Conservation (phyloP, 176 grass and related monocot genomes). For the sorghum (Sorghum bicolor) region DNA sequence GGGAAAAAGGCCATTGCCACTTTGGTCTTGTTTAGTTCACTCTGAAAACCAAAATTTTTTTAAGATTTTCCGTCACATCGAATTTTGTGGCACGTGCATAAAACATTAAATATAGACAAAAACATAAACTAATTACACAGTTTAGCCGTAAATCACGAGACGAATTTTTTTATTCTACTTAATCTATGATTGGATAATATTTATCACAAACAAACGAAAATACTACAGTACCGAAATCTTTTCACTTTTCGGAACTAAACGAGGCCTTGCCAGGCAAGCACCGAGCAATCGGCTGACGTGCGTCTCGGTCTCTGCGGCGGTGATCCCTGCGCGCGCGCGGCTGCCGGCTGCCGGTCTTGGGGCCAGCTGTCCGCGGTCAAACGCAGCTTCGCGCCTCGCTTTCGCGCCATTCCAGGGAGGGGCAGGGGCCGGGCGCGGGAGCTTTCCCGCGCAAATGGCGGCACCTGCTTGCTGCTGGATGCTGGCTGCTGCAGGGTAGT, state of each 20-base stretch:
- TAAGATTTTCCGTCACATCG: no score
- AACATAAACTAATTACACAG: no score
- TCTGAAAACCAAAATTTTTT: no score
- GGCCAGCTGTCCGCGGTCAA: slow-evolving; percentile 43
- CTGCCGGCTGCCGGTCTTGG: background rate
- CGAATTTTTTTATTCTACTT: no score
- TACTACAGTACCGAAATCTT: no score
- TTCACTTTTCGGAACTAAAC: no score
- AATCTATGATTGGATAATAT: no score
- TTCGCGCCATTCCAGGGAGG: slow-evolving; percentile 39
- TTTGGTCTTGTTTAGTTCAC: no score
- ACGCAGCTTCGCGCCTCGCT: slow-evolving; percentile 10
- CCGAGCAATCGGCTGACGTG: background rate
- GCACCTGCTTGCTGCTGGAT: background rate
- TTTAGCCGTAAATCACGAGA: no score
- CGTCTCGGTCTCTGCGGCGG: slow-evolving; percentile 9
- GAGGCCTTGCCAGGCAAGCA: background rate
- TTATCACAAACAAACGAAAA: no score
- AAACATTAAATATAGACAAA: no score
- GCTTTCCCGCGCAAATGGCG: slow-evolving; percentile 45
- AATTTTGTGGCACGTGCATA: no score
- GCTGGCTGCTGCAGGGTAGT: background rate
- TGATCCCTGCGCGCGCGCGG: background rate
- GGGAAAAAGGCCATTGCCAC: background rate
- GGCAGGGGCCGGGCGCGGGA: background rate